A percentile compares a stretch with the other conserved stretches of the same genome.
phyloP scores from a whole-genome alignment of 1,284 basidiomycete species.

The Cerrena zonata region DNA sequence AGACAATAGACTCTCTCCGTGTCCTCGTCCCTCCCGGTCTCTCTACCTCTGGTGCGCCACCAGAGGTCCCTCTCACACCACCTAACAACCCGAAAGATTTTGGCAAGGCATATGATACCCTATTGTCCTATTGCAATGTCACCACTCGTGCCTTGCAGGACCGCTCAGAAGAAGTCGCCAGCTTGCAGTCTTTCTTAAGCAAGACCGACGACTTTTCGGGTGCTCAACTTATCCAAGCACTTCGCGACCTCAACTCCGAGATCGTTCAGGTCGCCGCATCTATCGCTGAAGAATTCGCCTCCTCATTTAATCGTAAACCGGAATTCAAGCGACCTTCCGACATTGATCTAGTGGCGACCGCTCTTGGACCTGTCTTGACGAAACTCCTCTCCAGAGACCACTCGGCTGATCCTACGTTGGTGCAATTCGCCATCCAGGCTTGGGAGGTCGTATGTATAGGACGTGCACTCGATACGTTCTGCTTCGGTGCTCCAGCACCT shows the following conservation, averaged over 20 bases:
- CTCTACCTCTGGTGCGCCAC: slow-evolving; percentile 3
- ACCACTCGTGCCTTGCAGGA: slow-evolving; percentile 23
- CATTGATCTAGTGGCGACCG: slow-evolving; percentile 26
- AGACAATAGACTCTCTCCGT: slow-evolving; percentile 10
- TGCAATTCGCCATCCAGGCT: slow-evolving; percentile 37
- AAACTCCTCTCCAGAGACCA: slow-evolving; percentile 28
- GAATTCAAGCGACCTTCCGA: slow-evolving; percentile 24
- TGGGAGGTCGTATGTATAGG: slow-evolving; percentile 35
- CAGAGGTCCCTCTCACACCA: slow-evolving; percentile 8
- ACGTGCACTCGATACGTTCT: slow-evolving; percentile 32
- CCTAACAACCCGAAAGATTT: slow-evolving; percentile 10
- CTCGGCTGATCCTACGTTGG: slow-evolving; percentile 30
- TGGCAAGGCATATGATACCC: slow-evolving; percentile 15
- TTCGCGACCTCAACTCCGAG: slow-evolving; percentile 34
- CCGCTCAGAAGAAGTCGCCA: slow-evolving; percentile 28
- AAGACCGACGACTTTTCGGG: slow-evolving; percentile 36
- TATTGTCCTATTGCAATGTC: slow-evolving; percentile 17
- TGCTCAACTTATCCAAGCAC: slow-evolving; percentile 32
- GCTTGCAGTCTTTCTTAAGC: slow-evolving; percentile 32
- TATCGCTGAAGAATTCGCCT: slow-evolving; percentile 30
- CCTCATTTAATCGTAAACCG: slow-evolving; percentile 17
- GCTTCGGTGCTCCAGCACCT: slow-evolving; percentile 31
- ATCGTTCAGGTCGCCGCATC: slow-evolving; percentile 33
- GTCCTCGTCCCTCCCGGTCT: slow-evolving; percentile 10
- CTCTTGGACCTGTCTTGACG: slow-evolving; percentile 27